Evolutionary conservation across 1,284 basidiomycete genomes (phyloP), one percentile per base, ranked within the genome.

Genomic region (Leucoagaricus sp.): DNA sequence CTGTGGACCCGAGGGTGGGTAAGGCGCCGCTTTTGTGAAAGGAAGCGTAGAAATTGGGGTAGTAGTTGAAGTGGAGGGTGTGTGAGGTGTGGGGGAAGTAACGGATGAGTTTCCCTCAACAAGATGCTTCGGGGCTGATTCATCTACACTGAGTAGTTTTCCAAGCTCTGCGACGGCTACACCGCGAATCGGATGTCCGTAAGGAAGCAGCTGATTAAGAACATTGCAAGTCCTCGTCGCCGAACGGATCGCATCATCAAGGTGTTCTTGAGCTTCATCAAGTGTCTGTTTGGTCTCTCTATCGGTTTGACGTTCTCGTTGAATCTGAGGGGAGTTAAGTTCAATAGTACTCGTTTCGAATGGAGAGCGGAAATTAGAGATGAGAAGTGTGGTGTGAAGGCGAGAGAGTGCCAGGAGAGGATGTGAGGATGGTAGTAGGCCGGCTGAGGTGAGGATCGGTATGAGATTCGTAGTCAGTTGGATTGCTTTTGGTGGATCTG

Each of bases 121-220:
- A 8, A 63, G 49, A 44, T 67, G 59, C 19, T 60, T 63, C 15
- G 75, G 82, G 33, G 67, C 66, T 0, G 83, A 84, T 66, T 91
- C 87, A 64, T 93, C 91, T 0, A 91, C 87, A 0, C 84, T 81
- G 5, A 94, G 76, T 2, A 95, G 73, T 69, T 94, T 94, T 0
- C 91, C 93, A 15, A 93, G 75, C 66, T 95, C 93, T 1, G 89
- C 86, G 5, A 90, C 74, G 4, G 89, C 84, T 34, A 97, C 72
- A 0, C 83, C 93, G 4, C 91, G 80, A 0, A 89, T 81, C 0
- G 95, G 94, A 69, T 97, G 94, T 2, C 90, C 90, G 13, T 76
- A 69, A 0, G 78, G 69, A 23, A 93, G 81, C 3, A 92, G 67
- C 2, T 67, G 68, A 13, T 71, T 70, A 15, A 87, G 72, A 0